Percentiles rank a stretch among this genome's conserved stretches.
These are phyloP conservation scores for Haplosporangium sp. DNA, from an alignment of 371 early-diverging fungal species.

Conservation along the genomic window DNA sequence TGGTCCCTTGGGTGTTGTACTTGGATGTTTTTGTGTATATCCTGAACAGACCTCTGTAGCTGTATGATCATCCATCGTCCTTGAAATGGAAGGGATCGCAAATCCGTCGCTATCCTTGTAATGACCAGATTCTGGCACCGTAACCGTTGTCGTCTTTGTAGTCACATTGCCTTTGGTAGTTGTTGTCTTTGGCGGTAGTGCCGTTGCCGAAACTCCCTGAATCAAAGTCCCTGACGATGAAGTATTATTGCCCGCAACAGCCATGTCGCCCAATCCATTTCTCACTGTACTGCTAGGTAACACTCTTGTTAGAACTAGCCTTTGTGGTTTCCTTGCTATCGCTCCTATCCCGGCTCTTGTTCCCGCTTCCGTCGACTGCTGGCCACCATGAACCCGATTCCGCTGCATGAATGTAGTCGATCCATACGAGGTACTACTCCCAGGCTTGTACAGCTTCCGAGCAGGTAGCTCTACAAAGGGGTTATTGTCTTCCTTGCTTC, in stretches of 20 bases:
- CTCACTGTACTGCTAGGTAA: constrained; percentile 14
- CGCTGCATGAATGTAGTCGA: not conserved
- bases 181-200: not conserved
- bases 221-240: not conserved
- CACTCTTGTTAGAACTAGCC: constrained; percentile 34
- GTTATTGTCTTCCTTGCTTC: constrained; percentile 5
- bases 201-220: not conserved
- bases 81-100: not conserved
- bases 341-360: not conserved
- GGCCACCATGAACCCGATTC: not conserved
- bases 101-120: not conserved
- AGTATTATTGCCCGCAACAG: not conserved
- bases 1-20: constrained; percentile 36
- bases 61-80: no score
- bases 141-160: not conserved
- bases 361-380: no score
- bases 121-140: no score
- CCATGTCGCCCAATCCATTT: not conserved
- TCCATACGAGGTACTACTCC: not conserved
- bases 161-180: not conserved
- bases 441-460: constrained; percentile 23
- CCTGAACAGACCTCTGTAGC: not conserved
- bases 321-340: constrained; percentile 12
- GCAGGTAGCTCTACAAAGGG: constrained; percentile 31
- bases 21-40: constrained; percentile 7